phyloP scores from a whole-genome alignment of 306 rosid species.

The Acmispon strigosus region DNA sequence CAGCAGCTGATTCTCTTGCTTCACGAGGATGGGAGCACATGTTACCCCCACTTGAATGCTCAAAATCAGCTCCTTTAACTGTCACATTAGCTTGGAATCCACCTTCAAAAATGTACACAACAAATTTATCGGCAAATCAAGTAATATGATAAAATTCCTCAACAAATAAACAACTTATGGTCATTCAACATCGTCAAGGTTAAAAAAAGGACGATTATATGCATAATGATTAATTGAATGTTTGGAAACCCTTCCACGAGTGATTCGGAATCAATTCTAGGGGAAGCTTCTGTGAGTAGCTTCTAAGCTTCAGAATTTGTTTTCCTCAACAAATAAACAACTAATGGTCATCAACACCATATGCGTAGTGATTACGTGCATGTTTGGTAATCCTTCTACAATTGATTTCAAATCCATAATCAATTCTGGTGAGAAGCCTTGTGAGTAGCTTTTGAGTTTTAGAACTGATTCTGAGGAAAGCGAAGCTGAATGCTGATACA shows the following conservation, averaged over 20 bases:
- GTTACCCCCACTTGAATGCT: slow-evolving; percentile 30
- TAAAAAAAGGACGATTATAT: not conserved
- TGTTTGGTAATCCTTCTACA: too few species aligned
- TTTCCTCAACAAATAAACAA: not conserved
- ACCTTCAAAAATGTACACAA: slow-evolving; percentile 35
- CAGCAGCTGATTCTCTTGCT: slow-evolving; percentile 62
- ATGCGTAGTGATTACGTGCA: not conserved
- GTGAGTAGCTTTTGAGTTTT: too few species aligned
- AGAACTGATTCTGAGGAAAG: too few species aligned
- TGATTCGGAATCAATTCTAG: too few species aligned
- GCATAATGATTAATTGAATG: not conserved
- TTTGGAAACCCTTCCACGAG: too few species aligned
- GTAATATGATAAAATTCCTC: not conserved
- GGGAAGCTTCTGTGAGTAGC: too few species aligned
- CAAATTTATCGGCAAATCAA: not conserved
- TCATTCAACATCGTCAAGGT: not conserved
- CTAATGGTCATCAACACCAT: not conserved
- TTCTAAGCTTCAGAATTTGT: too few species aligned
- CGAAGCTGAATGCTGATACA: too few species aligned
- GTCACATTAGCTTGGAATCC: slow-evolving; percentile 48
- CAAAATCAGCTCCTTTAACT: slow-evolving; percentile 54
- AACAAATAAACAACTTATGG: not conserved
- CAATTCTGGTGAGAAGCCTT: too few species aligned
- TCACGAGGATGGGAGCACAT: slow-evolving; percentile 19
- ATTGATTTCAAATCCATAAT: too few species aligned